These are phyloP conservation scores for Musa beccarii DNA, from an alignment of 176 grass and related monocot genomes.

Conservation along the genomic window DNA sequence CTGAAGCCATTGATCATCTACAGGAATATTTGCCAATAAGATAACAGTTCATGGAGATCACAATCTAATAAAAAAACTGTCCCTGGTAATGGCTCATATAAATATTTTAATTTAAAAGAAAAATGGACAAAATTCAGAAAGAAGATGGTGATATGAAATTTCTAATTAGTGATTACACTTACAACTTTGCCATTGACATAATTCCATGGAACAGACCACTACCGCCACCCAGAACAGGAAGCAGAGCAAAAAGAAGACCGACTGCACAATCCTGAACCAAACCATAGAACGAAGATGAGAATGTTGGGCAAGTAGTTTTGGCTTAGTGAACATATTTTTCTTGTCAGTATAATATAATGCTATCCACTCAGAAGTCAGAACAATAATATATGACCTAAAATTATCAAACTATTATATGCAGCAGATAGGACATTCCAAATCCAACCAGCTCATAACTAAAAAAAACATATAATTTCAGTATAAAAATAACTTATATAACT, in stretches of 20 bases:
- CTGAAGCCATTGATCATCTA: neutral
- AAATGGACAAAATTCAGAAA: neutral
- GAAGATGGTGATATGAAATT: neutral
- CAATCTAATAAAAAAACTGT: neutral
- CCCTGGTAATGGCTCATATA: no score
- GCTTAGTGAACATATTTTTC: neutral
- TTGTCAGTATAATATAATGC: neutral
- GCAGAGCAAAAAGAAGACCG: conserved; percentile 87
- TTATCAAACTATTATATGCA: neutral
- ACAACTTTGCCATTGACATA: conserved; percentile 90
- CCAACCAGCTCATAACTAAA: neutral
- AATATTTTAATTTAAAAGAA: neutral
- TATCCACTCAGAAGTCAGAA: neutral
- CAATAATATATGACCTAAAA: neutral
- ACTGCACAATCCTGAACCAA: conserved; percentile 93
- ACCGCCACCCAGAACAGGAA: conserved; percentile 82
- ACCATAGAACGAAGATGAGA: conserved; percentile 6
- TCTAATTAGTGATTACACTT: conserved; percentile 25
- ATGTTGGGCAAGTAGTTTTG: neutral
- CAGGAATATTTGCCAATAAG: conserved; percentile 4
- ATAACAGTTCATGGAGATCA: neutral
- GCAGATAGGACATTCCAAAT: neutral
- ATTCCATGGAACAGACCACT: conserved; percentile 85
- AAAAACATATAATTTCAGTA: neutral
- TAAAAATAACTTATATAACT: neutral